Percentiles rank a stretch among this genome's conserved stretches.
phyloP scores from a whole-genome alignment of 2,329 filamentous ascomycete genomes.

The Pestalotiopsis sp. region DNA sequence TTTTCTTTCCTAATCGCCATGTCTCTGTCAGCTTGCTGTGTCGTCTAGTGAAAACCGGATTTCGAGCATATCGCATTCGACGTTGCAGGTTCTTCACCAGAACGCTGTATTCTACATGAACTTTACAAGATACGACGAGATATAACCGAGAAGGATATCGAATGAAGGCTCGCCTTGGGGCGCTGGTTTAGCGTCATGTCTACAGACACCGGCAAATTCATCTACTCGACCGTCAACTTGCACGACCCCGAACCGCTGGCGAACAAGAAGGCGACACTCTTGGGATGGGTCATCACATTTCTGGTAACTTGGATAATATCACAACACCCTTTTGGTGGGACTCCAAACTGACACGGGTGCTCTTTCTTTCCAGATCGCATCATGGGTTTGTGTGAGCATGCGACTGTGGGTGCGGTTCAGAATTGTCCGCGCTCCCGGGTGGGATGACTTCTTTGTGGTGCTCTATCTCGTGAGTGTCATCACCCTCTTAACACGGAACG shows the following conservation, averaged over 20 bases:
- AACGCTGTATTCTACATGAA: neutral
- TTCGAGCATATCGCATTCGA: neutral
- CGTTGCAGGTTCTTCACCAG: neutral
- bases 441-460: conserved; percentile 28
- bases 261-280: conserved; percentile 28
- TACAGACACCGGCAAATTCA: conserved; percentile 1
- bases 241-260: conserved; percentile 29
- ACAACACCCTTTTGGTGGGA: conserved; percentile 3
- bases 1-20: neutral
- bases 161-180: neutral
- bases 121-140: neutral
- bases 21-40: neutral
- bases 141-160: neutral
- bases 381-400: conserved; percentile 30
- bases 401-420: conserved; percentile 28
- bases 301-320: conserved; percentile 21
- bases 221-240: conserved; percentile 23
- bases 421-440: conserved; percentile 24
- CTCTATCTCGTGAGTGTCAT: conserved; percentile 22
- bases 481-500: neutral
- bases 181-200: conserved; percentile 8
- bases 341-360: neutral
- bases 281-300: conserved; percentile 30
- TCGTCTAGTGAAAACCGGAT: neutral
- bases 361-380: conserved; percentile 22